phyloP scores from a whole-genome alignment of 2,329 filamentous ascomycete genomes.

The Fusarium transvaalense region DNA sequence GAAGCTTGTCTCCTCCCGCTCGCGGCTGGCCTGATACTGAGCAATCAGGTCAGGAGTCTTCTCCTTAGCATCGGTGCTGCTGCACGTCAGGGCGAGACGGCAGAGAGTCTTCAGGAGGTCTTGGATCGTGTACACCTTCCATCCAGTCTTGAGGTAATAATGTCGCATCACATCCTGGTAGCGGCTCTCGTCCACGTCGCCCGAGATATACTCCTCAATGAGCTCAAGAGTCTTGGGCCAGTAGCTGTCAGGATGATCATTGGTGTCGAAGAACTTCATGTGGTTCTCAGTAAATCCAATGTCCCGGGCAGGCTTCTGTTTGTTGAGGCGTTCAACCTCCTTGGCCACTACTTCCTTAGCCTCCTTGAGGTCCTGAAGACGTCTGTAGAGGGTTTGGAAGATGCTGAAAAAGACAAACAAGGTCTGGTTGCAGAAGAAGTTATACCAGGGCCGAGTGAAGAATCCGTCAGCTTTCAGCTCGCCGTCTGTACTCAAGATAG shows the following conservation, averaged over 20 bases:
- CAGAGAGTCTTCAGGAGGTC: conserved; percentile 86
- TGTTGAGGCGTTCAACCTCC: conserved; percentile 79
- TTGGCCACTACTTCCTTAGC: conserved; percentile 79
- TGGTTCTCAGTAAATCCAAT: conserved; percentile 86
- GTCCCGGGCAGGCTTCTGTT: conserved; percentile 83
- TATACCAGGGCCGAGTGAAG: conserved; percentile 84
- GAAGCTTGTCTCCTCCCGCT: conserved; percentile 87
- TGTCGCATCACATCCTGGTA: conserved; percentile 93
- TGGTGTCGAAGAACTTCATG: conserved; percentile 79
- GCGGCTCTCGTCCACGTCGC: conserved; percentile 82
- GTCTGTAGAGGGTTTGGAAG: conserved; percentile 89
- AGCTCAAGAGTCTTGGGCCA: conserved; percentile 88
- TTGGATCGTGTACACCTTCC: conserved; percentile 93
- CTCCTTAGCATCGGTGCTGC: conserved; percentile 88
- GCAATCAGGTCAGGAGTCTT: conserved; percentile 92
- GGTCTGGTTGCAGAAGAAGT: conserved; percentile 90
- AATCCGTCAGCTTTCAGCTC: conserved; percentile 82
- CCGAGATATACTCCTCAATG: conserved; percentile 86
- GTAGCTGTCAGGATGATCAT: conserved; percentile 74
- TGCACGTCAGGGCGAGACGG: conserved; percentile 84
- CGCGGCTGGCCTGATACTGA: conserved; percentile 84
- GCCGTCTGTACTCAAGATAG: conserved; percentile 68
- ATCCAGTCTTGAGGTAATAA: conserved; percentile 91
- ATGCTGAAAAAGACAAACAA: conserved; percentile 96
- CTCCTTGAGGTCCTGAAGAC: conserved; percentile 85